A percentile compares a stretch with the other conserved stretches of the same genome.
Conservation (phyloP, 2,329 filamentous ascomycete species). For the Epichloe hybrida region DNA sequence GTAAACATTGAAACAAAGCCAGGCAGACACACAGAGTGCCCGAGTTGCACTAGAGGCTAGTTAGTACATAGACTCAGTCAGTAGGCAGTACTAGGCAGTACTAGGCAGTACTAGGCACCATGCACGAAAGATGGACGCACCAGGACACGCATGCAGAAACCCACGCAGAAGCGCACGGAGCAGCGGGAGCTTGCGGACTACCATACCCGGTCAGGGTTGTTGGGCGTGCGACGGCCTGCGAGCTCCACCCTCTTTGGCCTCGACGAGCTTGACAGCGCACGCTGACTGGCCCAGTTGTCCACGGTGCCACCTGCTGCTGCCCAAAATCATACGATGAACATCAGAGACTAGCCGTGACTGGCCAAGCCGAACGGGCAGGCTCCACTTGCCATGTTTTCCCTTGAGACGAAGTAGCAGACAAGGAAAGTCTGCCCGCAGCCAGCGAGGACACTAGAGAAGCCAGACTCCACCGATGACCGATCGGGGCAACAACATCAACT, state of each 20-base stretch:
- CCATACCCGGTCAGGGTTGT: neutral
- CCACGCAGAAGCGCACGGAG: neutral
- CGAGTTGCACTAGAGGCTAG: no score
- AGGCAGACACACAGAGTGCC: no score
- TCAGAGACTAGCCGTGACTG: neutral
- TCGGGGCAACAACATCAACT: no score
- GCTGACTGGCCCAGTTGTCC: neutral
- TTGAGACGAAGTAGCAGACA: neutral
- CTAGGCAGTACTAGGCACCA: no score
- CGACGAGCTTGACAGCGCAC: neutral
- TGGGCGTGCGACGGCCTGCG: neutral
- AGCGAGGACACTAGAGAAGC: no score
- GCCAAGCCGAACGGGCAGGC: neutral
- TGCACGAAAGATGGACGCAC: neutral
- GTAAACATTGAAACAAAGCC: no score
- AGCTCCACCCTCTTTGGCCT: no score
- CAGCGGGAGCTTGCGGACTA: neutral
- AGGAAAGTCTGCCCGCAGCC: no score
- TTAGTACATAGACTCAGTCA: no score
- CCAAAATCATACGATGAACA: constrained; percentile 4
- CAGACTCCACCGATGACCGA: no score
- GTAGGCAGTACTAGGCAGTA: no score
- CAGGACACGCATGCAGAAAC: neutral
- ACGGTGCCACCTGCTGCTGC: neutral
- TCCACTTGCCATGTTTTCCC: constrained; percentile 1